Base-by-base conservation (phyloP, 1,284 basidiomycete species). In the Abortiporus biennis region DNA sequence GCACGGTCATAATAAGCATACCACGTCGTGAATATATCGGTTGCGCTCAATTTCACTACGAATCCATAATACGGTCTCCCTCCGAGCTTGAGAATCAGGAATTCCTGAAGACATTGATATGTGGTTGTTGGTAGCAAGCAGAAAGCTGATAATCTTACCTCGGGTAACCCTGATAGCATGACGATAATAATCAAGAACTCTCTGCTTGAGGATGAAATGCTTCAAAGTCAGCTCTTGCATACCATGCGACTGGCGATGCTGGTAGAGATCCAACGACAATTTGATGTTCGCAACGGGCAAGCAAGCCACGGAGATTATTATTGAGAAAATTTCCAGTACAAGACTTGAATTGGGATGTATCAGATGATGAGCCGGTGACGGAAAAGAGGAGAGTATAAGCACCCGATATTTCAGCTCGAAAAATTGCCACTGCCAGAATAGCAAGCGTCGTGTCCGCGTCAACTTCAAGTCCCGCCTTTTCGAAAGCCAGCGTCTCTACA, bases 41-140 rank as follows among this genome's bases (percentile, higher is more conserved):
- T 78, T 80, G 44, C 76, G 66, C 54, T 86, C 80, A 49, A 89
- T 77, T 60, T 87, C 85, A 37, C 61, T 53, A 19, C 86, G 77
- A 56, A 89, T 74, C 84, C 85, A 89, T 16, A 56, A 55, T 6
- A 85, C 61, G 0, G 85, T 85, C 54, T 88, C 85, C 47, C 62
- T 60, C 42, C 85, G 71, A 23, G 80, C 67, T 38, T 54, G 53
- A 38, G 66, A 67, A 61, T 87, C 74, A 31, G 76, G 74, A 44
- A 88, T 81, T 27, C 60, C 85, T 88, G 52, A n/a, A 20, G 21
- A 38, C 31, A 46, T 49, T 36, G 38, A 47, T 24, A 43, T 12
- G 16, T 17, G 30, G 22, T 16, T 21, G 25, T n/a, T n/a, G n/a
- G 31, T 36, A 47, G 36, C 43, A 43, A 37, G 40, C 13, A 9